Percentiles rank a stretch among this genome's conserved stretches.
Evolutionary conservation across 129 eudicot genomes (phyloP).

Genomic region (sunflower (Helianthus annuus)): DNA sequence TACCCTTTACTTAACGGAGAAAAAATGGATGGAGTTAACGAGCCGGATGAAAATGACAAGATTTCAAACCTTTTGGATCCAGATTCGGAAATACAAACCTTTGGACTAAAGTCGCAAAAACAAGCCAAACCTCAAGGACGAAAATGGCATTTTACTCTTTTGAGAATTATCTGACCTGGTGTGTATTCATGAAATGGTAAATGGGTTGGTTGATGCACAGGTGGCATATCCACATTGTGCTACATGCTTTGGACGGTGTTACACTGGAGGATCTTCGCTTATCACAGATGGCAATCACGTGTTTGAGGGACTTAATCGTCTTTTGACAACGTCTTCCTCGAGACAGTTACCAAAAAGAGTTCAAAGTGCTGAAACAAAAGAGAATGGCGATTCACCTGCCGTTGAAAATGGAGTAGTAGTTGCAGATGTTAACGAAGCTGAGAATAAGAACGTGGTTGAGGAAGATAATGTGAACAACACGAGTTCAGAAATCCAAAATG

Average conservation of each 20-base stretch:
- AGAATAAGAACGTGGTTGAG: conserved; percentile 29
- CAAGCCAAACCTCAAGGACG: too few relatives aligned
- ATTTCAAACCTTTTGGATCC: too few relatives aligned
- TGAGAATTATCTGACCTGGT: conserved; percentile 2
- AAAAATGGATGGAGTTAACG: too few relatives aligned
- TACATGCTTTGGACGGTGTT: conserved; percentile 90
- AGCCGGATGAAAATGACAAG: too few relatives aligned
- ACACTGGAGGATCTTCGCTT: conserved; percentile 80
- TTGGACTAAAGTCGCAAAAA: too few relatives aligned
- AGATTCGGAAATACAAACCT: too few relatives aligned
- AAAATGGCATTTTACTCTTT: too few relatives aligned
- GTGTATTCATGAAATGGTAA: conserved; percentile 1
- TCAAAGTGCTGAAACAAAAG: conserved; percentile 42
- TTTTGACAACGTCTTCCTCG: conserved; percentile 59
- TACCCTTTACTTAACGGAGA: too few relatives aligned
- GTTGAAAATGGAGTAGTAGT: conserved; percentile 68
- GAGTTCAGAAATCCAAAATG: conserved; percentile 20
- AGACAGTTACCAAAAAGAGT: conserved; percentile 60
- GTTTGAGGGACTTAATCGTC: conserved; percentile 72
- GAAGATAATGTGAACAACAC: conserved; percentile 16
- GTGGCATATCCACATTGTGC: conserved; percentile 92
- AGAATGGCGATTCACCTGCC: conserved; percentile 45
- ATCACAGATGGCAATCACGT: conserved; percentile 66
- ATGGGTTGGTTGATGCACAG: conserved; percentile 43
- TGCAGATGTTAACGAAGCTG: conserved; percentile 42